Percentiles rank a stretch among this genome's conserved stretches.
phyloP scores from a whole-genome alignment of 2,329 filamentous ascomycete genomes.

The Thielaviopsis ethacetica region DNA sequence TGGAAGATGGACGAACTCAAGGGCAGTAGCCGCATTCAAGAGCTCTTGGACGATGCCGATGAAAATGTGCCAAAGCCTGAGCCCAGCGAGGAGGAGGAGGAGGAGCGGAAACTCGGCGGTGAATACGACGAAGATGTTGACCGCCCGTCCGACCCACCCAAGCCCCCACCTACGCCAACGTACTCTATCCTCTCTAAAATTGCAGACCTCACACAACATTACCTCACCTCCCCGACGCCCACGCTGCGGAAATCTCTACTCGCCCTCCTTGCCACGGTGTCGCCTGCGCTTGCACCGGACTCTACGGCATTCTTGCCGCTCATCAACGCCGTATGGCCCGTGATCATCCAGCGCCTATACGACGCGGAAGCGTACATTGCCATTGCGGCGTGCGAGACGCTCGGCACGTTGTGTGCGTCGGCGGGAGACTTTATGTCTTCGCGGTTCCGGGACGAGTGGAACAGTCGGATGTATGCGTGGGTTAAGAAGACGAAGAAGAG shows the following conservation, averaged over 20 bases:
- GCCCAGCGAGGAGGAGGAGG: conserved; percentile 14
- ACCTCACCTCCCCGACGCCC: conserved; percentile 72
- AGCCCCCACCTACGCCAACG: conserved; percentile 55
- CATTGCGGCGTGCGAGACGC: conserved; percentile 51
- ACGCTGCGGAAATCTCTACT: conserved; percentile 65
- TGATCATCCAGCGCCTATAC: conserved; percentile 51
- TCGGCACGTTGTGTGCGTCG: conserved; percentile 50
- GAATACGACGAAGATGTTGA: conserved; percentile 22
- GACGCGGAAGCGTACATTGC: conserved; percentile 53
- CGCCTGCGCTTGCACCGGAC: conserved; percentile 54
- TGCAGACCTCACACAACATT: conserved; percentile 70
- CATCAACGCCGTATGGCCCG: conserved; percentile 81
- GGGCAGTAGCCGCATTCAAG: conserved; percentile 7
- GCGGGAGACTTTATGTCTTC: conserved; percentile 70
- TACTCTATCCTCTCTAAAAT: conserved; percentile 73
- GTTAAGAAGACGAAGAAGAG: conserved; percentile 23
- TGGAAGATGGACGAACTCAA: conserved; percentile 17
- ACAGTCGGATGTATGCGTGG: conserved; percentile 27
- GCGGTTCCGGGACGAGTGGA: conserved; percentile 61
- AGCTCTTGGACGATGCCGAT: conserved; percentile 13
- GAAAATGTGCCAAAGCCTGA: conserved; percentile 14
- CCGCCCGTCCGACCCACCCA: conserved; percentile 26
- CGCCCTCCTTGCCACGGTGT: conserved; percentile 55
- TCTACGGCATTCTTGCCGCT: conserved; percentile 77
- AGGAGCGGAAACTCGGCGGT: conserved; percentile 12